Evolutionary conservation across 2,329 filamentous ascomycete genomes (phyloP).

Genomic region (Pseudogymnoascus sp.): DNA sequence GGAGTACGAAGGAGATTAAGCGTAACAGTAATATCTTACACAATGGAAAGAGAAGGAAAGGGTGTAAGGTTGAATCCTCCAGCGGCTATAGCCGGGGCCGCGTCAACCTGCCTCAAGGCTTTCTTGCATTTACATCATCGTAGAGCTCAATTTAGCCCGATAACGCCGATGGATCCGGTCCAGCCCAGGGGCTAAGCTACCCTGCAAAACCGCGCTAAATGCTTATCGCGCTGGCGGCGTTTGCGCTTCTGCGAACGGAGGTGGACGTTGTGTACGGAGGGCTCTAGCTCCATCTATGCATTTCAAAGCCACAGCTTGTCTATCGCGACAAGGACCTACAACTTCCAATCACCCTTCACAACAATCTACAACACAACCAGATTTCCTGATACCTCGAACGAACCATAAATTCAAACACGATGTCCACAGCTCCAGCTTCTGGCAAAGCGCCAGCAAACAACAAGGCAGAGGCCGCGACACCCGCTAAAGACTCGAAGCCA

Average conservation of each 20-base stretch:
- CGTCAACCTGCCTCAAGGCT: not conserved
- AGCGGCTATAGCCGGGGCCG: not conserved
- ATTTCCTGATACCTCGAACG: not conserved
- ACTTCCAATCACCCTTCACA: not conserved
- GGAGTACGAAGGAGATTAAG: not conserved
- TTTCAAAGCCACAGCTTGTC: constrained; percentile 6
- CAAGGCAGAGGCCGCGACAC: constrained; percentile 23
- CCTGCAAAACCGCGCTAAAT: not conserved
- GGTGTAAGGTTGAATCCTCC: not conserved
- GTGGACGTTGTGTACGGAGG: not conserved
- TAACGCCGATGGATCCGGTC: constrained; percentile 8
- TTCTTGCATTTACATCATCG: constrained; percentile 4
- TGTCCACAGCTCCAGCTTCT: constrained; percentile 8
- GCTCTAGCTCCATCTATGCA: constrained; percentile 7
- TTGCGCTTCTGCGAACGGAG: constrained; percentile 4
- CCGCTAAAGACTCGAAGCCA: constrained; percentile 34
- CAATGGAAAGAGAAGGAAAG: not conserved
- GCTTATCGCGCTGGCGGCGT: constrained; percentile 8
- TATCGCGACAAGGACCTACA: not conserved
- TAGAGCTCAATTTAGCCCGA: not conserved
- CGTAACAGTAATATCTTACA: constrained; percentile 5
- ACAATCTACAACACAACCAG: not conserved
- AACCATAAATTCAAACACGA: not conserved
- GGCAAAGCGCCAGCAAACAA: not conserved
- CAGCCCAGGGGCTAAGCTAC: not conserved